These are phyloP conservation scores for Fraxinus greggii DNA, from an alignment of 305 asterid genomes.

Conservation along the genomic window DNA sequence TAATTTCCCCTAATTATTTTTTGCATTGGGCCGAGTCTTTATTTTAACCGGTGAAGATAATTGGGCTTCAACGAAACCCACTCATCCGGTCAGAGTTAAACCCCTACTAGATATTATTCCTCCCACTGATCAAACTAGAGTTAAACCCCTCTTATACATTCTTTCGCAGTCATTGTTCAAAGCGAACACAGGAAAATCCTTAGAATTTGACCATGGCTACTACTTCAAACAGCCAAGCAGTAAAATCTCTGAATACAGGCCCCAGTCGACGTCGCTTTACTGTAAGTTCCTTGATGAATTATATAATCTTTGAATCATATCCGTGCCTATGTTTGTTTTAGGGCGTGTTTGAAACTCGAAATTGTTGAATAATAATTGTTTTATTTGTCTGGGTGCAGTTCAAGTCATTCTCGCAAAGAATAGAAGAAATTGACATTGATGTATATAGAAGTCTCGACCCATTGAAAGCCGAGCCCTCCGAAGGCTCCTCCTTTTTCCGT, in stretches of 20 bases:
- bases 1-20: too few relatives aligned
- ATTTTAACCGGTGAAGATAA: neutral
- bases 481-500: constrained; percentile 77
- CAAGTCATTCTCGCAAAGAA: constrained; percentile 59
- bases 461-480: constrained; percentile 57
- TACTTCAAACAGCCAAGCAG: constrained; percentile 36
- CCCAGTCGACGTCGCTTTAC: constrained; percentile 47
- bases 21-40: neutral
- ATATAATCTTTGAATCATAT: neutral
- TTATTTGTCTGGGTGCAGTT: constrained; percentile 48
- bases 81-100: neutral
- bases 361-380: constrained; percentile 5
- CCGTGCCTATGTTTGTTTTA: neutral
- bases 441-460: constrained; percentile 68
- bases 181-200: neutral
- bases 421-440: constrained; percentile 67
- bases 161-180: neutral
- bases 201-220: constrained; percentile 40
- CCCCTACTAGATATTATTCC: neutral
- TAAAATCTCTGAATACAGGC: constrained; percentile 40
- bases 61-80: neutral
- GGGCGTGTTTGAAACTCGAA: constrained; percentile 10
- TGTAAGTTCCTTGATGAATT: constrained; percentile 28
- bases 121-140: neutral
- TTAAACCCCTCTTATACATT: neutral